Percentiles rank a stretch among this genome's conserved stretches.
phyloP scores from a whole-genome alignment of 371 early-diverging fungal genomes.

The Haplosporangium sp. region DNA sequence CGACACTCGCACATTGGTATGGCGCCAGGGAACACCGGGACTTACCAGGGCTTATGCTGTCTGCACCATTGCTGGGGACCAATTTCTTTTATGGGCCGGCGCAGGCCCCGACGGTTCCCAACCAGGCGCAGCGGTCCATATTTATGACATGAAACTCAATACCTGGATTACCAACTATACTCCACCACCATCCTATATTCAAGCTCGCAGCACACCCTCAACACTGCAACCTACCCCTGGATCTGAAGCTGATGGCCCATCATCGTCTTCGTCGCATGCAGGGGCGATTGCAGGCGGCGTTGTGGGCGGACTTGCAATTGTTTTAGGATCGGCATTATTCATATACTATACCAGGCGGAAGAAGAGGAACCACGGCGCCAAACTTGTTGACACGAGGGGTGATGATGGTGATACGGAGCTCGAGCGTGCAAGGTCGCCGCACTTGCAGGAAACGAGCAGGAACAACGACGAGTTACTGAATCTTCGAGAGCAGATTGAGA shows the following conservation, averaged over 20 bases:
- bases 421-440: background rate
- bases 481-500: conserved; percentile 12
- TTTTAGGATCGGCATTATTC: conserved; percentile 1
- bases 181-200: conserved; percentile 16
- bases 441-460: background rate
- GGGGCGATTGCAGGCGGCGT: conserved; percentile 25
- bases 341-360: conserved; percentile 3
- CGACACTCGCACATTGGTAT: conserved; percentile 10
- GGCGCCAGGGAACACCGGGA: conserved; percentile 19
- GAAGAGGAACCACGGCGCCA: background rate
- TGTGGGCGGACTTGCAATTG: conserved; percentile 12
- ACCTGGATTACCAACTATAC: conserved; percentile 15
- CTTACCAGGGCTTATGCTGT: conserved; percentile 14
- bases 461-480: conserved; percentile 9
- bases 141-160: conserved; percentile 22
- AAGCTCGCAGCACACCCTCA: background rate
- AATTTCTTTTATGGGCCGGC: conserved; percentile 37
- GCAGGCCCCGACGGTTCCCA: background rate
- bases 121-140: background rate
- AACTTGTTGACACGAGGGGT: background rate
- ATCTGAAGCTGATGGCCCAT: background rate
- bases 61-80: conserved; percentile 35
- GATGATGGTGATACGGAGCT: background rate
- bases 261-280: background rate
- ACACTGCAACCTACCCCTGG: background rate